Conservation (phyloP, 2,329 filamentous ascomycete genomes). For the Diaporthe aspalathi region DNA sequence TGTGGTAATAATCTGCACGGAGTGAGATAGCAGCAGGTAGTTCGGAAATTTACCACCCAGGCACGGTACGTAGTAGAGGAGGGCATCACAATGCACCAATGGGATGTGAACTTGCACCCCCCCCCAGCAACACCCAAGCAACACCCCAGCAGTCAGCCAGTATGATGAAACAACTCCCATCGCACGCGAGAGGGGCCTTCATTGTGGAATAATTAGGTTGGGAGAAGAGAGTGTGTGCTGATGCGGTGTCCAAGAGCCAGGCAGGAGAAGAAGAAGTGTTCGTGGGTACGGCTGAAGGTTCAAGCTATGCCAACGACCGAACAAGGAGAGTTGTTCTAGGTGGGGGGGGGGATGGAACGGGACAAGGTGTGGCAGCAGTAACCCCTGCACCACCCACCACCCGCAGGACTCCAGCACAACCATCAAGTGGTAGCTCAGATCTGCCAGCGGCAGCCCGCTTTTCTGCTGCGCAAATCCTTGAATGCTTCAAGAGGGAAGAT, state of each 20-base stretch:
- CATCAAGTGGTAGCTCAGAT: constrained; percentile 23
- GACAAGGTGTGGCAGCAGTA: constrained; percentile 13
- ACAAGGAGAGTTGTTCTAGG: neutral
- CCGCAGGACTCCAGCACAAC: neutral
- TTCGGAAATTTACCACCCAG: constrained; percentile 19
- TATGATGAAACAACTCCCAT: neutral
- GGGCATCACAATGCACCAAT: constrained; percentile 15
- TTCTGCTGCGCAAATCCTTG: constrained; percentile 26
- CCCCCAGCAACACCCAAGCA: too few species aligned
- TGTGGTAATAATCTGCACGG: too few species aligned
- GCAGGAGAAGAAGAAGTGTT: constrained; percentile 1
- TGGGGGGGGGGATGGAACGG: neutral
- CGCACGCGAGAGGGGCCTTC: neutral
- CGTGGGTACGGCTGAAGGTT: neutral
- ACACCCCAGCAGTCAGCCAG: neutral
- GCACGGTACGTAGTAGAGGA: constrained; percentile 6
- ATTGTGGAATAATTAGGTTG: too few species aligned
- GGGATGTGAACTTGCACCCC: constrained; percentile 6
- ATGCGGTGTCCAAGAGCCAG: neutral
- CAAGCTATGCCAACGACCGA: neutral
- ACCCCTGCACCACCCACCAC: constrained; percentile 1
- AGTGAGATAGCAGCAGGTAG: neutral
- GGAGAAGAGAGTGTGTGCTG: neutral
- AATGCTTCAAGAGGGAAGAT: constrained; percentile 4
- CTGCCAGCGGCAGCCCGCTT: constrained; percentile 24